A percentile compares a stretch with the other conserved stretches of the same genome.
phyloP scores from a whole-genome alignment of 2,329 filamentous ascomycete species.

The Lojkania enalia region DNA sequence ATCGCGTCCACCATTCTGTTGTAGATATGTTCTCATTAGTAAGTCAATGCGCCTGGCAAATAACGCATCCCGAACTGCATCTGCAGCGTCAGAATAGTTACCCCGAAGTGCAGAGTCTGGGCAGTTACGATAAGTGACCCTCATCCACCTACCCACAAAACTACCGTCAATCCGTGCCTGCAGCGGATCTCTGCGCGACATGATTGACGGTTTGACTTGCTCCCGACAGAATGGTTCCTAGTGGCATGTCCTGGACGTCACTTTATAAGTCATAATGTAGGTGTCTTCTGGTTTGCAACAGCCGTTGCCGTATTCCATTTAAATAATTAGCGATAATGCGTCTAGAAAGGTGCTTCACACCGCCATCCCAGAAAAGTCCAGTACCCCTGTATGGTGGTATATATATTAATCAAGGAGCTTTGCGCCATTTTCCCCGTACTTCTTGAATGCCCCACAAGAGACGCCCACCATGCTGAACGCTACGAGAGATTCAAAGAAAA shows the following conservation, averaged over 20 bases:
- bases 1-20: no score
- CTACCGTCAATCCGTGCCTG: background rate
- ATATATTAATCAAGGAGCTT: conserved; percentile 12
- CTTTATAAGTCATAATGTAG: no score
- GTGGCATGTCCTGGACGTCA: no score
- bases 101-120: no score
- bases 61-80: no score
- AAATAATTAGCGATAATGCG: background rate
- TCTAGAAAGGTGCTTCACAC: background rate
- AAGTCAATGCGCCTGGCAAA: no score
- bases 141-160: background rate
- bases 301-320: background rate
- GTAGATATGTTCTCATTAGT: no score
- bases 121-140: no score
- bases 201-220: no score
- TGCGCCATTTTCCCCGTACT: conserved; percentile 24
- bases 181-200: conserved; percentile 8
- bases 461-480: conserved; percentile 26
- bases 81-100: no score
- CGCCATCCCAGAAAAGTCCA: background rate
- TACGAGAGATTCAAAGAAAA: conserved; percentile 8
- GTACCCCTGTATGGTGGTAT: conserved; percentile 20
- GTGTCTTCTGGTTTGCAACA: background rate
- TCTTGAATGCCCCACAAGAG: conserved; percentile 12
- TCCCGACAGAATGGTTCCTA: no score